phyloP scores from a whole-genome alignment of 352 stramenopile species.

The Globisporangium abappressorium region DNA sequence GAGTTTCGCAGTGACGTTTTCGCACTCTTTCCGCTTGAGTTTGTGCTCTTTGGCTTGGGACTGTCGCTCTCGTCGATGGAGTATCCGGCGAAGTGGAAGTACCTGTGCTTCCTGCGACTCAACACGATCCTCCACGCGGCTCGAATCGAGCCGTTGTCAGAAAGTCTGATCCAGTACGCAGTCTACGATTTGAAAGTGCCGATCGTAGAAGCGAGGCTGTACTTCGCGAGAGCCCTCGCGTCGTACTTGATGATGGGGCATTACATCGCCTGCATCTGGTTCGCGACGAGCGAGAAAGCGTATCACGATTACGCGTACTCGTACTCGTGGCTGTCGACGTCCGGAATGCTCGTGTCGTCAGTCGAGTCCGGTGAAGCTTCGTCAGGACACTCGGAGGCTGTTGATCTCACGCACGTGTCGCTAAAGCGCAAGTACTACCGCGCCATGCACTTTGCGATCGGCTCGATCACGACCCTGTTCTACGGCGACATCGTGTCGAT shows the following conservation, averaged over 20 bases:
- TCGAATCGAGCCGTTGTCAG: slow-evolving; percentile 35
- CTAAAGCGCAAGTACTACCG: slow-evolving; percentile 61
- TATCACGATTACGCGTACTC: slow-evolving; percentile 35
- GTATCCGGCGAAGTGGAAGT: slow-evolving; percentile 36
- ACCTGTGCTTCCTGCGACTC: slow-evolving; percentile 44
- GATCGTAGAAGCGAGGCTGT: slow-evolving; percentile 37
- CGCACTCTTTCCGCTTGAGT: slow-evolving; percentile 48
- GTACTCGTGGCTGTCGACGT: slow-evolving; percentile 55
- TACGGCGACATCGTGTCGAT: slow-evolving; percentile 71
- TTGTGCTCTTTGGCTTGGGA: slow-evolving; percentile 28
- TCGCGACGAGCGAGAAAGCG: slow-evolving; percentile 35
- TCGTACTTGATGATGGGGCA: slow-evolving; percentile 64
- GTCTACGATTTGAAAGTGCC: slow-evolving; percentile 56
- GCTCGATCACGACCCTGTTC: slow-evolving; percentile 68
- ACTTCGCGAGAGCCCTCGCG: slow-evolving; percentile 42
- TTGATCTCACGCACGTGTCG: slow-evolving; percentile 30
- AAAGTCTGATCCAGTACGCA: slow-evolving; percentile 56
- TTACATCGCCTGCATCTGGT: slow-evolving; percentile 64
- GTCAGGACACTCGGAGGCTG: slow-evolving; percentile 8
- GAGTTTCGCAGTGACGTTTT: slow-evolving; percentile 36
- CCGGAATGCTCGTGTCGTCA: slow-evolving; percentile 44
- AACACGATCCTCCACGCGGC: slow-evolving; percentile 47
- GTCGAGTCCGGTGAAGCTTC: slow-evolving; percentile 10
- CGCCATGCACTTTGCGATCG: slow-evolving; percentile 57
- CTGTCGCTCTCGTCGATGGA: slow-evolving; percentile 6